Evolutionary conservation across 108 stramenopile species (phyloP), one percentile per base, ranked within the genome.

Genomic region (Nannochloropsis salina): DNA sequence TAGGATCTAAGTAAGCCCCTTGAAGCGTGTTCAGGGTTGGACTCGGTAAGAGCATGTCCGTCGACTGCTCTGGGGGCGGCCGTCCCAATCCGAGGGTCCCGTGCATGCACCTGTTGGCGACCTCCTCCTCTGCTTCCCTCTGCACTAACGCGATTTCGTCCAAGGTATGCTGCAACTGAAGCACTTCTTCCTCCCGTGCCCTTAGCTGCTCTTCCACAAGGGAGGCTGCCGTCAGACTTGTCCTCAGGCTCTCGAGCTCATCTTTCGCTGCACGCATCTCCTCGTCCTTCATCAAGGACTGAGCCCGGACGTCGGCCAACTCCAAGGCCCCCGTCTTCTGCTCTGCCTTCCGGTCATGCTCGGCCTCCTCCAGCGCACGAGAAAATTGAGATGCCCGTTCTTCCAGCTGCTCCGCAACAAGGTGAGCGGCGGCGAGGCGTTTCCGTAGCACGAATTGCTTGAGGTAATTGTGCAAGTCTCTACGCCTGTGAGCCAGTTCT

Each of bases 391-490:
- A 15, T 0, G n/a, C 61, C n/a, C n/a, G 15, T 0, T 4, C n/a
- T 74, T 74, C 61, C 4, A 74, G n/a, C 6, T n/a, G 20, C 61
- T 74, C 61, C 20, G 61, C 61, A 15, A 74, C 61, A 15, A 74
- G 20, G n/a, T 74, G 61, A n/a, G 61, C 61, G n/a, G 61, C 61
- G 15, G 61, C 61, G 20, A 74, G 61, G 61, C 61, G 61, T 8
- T 74, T 74, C 8, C 61, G 61, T n/a, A 74, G n/a, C 6, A 74
- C 61, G n/a, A 74, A 74, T n/a, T 74, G 61, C 61, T 74, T 74
- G 15, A 74, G n/a, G n/a, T 74, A 74, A 74, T 74, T 74, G 61
- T 74, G 61, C n/a, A 74, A 74, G n/a, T 74, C 61, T 6, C 61
- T 74, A 15, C 61, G 61, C n/a, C 61, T 15, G n/a, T 74, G 20